Base-by-base conservation (phyloP, 805 yeast genomes). In the Metschnikowia rubicola region DNA sequence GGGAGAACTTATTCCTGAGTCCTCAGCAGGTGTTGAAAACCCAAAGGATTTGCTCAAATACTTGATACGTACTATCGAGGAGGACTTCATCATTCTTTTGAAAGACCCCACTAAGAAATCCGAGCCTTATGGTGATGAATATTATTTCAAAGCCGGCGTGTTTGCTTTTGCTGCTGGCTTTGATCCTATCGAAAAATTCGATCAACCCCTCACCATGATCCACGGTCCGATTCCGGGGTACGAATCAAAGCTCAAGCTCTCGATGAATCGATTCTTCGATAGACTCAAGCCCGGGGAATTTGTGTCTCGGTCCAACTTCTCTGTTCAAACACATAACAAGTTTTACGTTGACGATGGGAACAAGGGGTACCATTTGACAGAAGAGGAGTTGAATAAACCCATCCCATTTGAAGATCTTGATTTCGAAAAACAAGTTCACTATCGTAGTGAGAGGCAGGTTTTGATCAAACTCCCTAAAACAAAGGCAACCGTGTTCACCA, bases 401-500 rank as follows among this genome's bases (percentile, higher is more conserved):
- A 35, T 66, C 7, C 57, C 63, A 2, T 54, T 15, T 17, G 64
- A 60, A 13, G 54, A 54, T 7, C 56, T 72, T 35, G 75, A 72
- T 51, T 72, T 72, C 50, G 70, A 73, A 44, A 72, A 72, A 34
- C 65, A 66, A 32, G 78, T 78, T n/a, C 77, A 73, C 55, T 65
- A 81, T 62, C 69, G 88, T 46, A 74, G 76, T 11, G 89, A 83
- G 59, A 73, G 85, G 47, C 89, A 83, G 57, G 65, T 63, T 10
- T 73, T 79, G 46, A 78, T 80, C 13, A 71, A 80, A 48, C 58
- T 82, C 39, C 84, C 85, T 3, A 60, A 66, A 47, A 52, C 80
- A 3, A 60, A 66, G 11, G 77, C 78, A 1, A 66, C 74, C 30
- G 61, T 75, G 12, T 81, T 82, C 67, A 67, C 79, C 2, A 74